phyloP scores from a whole-genome alignment of 805 yeast genomes.

The Lipomyces mesembrius region DNA sequence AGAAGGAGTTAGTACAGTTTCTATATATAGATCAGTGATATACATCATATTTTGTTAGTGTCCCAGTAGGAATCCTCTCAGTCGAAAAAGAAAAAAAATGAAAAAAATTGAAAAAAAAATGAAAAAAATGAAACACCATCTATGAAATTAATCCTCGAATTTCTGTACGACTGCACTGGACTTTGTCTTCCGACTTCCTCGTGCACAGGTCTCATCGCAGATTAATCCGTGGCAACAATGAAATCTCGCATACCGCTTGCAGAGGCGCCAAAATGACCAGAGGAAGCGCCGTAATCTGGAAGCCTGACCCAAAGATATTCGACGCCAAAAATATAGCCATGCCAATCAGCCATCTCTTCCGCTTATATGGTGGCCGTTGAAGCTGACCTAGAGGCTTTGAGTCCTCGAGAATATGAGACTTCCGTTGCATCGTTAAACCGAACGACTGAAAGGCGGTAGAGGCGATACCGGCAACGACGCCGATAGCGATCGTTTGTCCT shows the following conservation, averaged over 20 bases:
- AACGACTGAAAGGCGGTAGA: conserved; percentile 81
- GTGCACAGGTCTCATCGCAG: neutral
- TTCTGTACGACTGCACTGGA: neutral
- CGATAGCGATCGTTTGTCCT: conserved; percentile 40
- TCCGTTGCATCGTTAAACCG: conserved; percentile 81
- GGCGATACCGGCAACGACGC: conserved; percentile 54
- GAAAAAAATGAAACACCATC: neutral
- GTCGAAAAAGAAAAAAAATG: neutral
- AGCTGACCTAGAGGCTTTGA: conserved; percentile 40
- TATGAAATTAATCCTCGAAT: neutral
- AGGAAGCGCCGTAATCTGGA: conserved; percentile 84
- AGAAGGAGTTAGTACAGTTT: neutral
- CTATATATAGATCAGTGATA: neutral
- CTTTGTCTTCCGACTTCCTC: neutral
- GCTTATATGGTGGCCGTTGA: conserved; percentile 48
- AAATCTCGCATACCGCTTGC: conserved; percentile 60
- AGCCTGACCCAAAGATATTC: conserved; percentile 77
- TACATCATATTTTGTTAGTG: neutral
- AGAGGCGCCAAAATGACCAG: conserved; percentile 77
- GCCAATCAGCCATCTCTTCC: conserved; percentile 74
- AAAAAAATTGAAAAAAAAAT: neutral
- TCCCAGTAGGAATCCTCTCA: neutral
- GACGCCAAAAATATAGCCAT: conserved; percentile 70
- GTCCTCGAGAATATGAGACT: conserved; percentile 64
- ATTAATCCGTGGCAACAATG: neutral